Conservation (phyloP, 2,329 filamentous ascomycete species). For the Microsporum ferrugineum region DNA sequence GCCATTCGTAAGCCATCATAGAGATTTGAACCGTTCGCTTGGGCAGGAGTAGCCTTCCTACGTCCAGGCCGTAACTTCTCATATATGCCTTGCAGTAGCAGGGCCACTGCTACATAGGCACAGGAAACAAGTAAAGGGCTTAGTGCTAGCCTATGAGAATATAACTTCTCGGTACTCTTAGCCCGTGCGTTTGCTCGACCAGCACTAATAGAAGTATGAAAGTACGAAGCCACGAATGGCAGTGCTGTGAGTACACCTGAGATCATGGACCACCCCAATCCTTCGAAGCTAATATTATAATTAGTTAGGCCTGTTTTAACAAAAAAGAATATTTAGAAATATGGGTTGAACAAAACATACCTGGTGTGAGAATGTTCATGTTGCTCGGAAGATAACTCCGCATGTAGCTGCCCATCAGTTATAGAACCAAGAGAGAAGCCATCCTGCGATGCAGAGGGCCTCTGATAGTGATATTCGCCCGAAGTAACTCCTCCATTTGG, state of each 20-base stretch:
- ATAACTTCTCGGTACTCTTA: not conserved
- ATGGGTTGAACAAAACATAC: not conserved
- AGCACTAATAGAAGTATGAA: not conserved
- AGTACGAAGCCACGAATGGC: not conserved
- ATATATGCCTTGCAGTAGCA: not conserved
- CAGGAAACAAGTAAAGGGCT: not conserved
- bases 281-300: not conserved
- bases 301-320: not conserved
- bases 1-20: slow-evolving; percentile 22
- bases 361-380: not conserved
- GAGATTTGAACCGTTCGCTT: not conserved
- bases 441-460: not conserved
- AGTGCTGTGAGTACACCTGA: not conserved
- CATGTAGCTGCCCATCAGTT: not conserved
- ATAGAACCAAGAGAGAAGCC: not conserved
- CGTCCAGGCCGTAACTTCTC: not conserved
- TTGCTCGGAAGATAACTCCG: not conserved
- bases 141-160: not conserved
- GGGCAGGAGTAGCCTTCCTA: not conserved
- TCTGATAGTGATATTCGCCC: not conserved
- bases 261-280: not conserved
- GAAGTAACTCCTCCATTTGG: not conserved
- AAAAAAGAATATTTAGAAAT: not conserved
- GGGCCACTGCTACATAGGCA: not conserved
- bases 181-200: not conserved